These are phyloP conservation scores for Hericium alpestre DNA, from an alignment of 768 basidiomycete genomes.

Conservation along the genomic window DNA sequence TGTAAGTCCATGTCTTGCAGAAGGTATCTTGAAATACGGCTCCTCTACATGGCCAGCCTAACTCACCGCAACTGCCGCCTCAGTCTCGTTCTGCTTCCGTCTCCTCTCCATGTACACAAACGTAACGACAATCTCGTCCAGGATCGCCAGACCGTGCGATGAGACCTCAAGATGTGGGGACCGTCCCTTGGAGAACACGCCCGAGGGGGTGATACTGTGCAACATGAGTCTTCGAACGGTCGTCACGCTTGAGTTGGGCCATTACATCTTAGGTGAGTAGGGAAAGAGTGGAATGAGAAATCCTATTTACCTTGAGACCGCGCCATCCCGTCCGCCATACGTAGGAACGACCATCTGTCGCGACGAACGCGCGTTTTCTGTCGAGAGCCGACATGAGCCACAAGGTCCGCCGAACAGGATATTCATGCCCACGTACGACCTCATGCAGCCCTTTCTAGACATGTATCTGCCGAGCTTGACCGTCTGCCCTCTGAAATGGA, in stretches of 20 bases:
- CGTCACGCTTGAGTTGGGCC: conserved; percentile 1
- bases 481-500: not conserved
- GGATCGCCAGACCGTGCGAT: not conserved
- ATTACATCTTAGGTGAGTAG: conserved; percentile 2
- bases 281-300: not conserved
- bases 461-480: not conserved
- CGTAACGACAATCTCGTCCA: not conserved
- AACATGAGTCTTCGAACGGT: not conserved
- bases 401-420: not conserved
- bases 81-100: not conserved
- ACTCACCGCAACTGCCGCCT: too few relatives aligned
- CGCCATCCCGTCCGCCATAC: not conserved
- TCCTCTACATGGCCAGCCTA: too few relatives aligned
- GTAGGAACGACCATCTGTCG: not conserved
- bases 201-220: not conserved
- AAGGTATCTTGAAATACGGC: too few relatives aligned
- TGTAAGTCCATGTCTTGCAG: too few relatives aligned
- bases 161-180: not conserved
- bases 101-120: too few relatives aligned
- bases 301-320: too few relatives aligned
- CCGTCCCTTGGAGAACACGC: not conserved
- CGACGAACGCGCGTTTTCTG: not conserved
- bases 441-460: not conserved
- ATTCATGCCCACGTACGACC: not conserved
- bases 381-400: not conserved